Base-by-base conservation (phyloP, 1,284 basidiomycete species). In the Lentinula novae-zelandiae region DNA sequence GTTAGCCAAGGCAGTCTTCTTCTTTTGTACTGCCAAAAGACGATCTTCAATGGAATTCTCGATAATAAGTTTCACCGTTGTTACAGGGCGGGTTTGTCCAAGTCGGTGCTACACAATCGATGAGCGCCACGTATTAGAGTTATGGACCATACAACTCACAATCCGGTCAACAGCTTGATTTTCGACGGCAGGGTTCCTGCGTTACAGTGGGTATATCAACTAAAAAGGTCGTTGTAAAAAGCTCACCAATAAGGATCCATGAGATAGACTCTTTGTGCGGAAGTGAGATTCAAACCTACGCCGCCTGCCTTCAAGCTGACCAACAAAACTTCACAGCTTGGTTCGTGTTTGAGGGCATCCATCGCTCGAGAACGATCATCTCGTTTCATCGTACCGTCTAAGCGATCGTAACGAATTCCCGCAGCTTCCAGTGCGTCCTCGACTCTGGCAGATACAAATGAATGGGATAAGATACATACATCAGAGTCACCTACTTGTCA, bases 241-340 rank as follows among this genome's bases (percentile, higher is more conserved):
- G 53, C 36, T 68, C 82, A 90, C 93, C 95, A 97, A 73, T 96
- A 96, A 46, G 95, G 95, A 74, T 98, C 95, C 84, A 98, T 92
- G 49, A 97, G 78, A 72, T 96, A 97, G 20, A 95, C 94, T 34
- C 96, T 85, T 67, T 91, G 90, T 20, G 94, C 94, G n/a, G 92
- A 86, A 0, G 93, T 95, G 57, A 98, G 82, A 72, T 98, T 98
- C 62, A 98, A 78, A 27, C 95, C 97, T 1, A 99, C 97, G 56
- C 97, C 97, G 60, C 97, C 97, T 1, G 97, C 97, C 70, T 96
- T 92, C 66, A 98, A 81, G 69, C 94, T 97, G 67, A 99, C 95
- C 36, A 99, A 83, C 60, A 99, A 80, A 20, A 99, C 93, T 75
- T 99, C 93, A 71, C 91, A 90, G 42, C 78, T 79, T 17, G 91